phyloP scores from a whole-genome alignment of 345 rosid genomes.

The Luvunga scandens region DNA sequence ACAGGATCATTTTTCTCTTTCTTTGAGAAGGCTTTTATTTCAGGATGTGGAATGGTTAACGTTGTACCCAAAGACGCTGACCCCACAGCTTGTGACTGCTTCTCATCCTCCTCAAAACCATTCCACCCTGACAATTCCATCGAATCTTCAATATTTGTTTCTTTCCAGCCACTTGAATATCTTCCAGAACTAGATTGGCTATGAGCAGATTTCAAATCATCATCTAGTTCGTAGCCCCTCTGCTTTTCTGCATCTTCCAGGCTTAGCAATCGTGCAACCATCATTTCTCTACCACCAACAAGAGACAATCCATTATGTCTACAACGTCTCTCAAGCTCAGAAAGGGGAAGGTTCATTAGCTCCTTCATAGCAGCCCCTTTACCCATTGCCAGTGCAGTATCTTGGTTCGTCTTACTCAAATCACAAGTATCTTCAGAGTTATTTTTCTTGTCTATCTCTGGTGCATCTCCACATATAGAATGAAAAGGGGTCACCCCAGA shows the following conservation, averaged over 20 bases:
- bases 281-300: constrained; percentile 93
- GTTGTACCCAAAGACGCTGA: constrained; percentile 39
- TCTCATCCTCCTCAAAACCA: constrained; percentile 44
- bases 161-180: constrained; percentile 48
- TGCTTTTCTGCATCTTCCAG: constrained; percentile 95
- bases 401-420: constrained; percentile 57
- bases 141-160: constrained; percentile 49
- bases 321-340: constrained; percentile 96
- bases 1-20: constrained; percentile 77
- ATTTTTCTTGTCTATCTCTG: constrained; percentile 69
- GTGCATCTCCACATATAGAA: constrained; percentile 87
- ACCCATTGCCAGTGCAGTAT: constrained; percentile 93
- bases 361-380: constrained; percentile 91
- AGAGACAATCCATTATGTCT: constrained; percentile 97
- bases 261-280: constrained; percentile 91
- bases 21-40: constrained; percentile 54
- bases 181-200: constrained; percentile 51
- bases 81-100: constrained; percentile 35
- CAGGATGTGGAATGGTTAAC: constrained; percentile 63
- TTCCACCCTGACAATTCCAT: constrained; percentile 45
- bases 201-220: constrained; percentile 60
- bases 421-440: constrained; percentile 41
- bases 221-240: constrained; percentile 76
- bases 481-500: constrained; percentile 86
- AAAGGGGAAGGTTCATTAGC: constrained; percentile 79